These are phyloP conservation scores for Naegleria fowleri DNA, from an alignment of 208 protist genomes.

Conservation along the genomic window DNA sequence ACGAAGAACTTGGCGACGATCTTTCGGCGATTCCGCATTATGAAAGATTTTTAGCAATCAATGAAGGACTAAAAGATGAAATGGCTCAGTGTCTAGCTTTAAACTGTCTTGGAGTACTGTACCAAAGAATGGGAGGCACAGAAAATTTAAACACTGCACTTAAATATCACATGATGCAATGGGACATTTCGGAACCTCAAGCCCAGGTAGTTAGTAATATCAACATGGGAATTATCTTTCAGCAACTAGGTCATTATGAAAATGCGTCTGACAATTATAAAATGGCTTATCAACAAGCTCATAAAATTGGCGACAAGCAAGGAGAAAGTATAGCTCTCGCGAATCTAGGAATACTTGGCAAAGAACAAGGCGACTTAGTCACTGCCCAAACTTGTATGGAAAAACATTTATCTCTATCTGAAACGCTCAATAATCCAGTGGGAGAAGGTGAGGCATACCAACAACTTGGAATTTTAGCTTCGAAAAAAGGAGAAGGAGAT, in stretches of 20 bases:
- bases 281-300: slow-evolving; percentile 36
- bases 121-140: slow-evolving; percentile 30
- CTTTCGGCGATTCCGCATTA: slow-evolving; percentile 25
- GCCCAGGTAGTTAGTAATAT: slow-evolving; percentile 35
- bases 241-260: slow-evolving; percentile 5
- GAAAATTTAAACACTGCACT: slow-evolving; percentile 32
- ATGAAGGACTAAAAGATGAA: not conserved
- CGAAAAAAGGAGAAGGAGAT: not conserved
- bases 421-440: not conserved
- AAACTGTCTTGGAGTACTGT: slow-evolving; percentile 40
- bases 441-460: not conserved
- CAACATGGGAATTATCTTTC: slow-evolving; percentile 38
- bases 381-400: slow-evolving; percentile 40
- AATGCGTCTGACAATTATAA: slow-evolving; percentile 35
- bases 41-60: slow-evolving; percentile 27
- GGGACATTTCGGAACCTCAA: slow-evolving; percentile 34
- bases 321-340: slow-evolving; percentile 39
- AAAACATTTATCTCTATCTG: slow-evolving; percentile 1
- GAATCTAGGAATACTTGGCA: slow-evolving; percentile 38
- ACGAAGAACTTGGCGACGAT: not conserved
- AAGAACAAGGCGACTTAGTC: slow-evolving; percentile 31
- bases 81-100: slow-evolving; percentile 25
- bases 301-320: slow-evolving; percentile 37
- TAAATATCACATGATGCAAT: slow-evolving; percentile 40
- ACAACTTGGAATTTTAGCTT: not conserved